Evolutionary conservation across 1,284 basidiomycete genomes (phyloP).

Genomic region (Cryptococcus sp.): DNA sequence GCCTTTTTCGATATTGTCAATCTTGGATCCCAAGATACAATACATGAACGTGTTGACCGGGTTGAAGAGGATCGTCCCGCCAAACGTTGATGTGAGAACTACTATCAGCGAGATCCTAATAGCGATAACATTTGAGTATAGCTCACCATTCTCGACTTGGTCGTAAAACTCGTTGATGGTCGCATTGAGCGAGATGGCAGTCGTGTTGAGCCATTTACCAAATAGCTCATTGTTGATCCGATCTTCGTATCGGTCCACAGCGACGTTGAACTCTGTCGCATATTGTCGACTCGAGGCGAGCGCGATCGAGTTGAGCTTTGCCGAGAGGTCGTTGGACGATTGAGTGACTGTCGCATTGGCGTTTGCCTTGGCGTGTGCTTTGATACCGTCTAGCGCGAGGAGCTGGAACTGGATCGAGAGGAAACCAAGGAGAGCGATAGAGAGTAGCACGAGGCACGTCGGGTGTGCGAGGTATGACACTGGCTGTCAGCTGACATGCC

Average conservation of each 20-base stretch:
- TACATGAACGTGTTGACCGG: constrained; percentile 80
- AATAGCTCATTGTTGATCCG: constrained; percentile 81
- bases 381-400: constrained; percentile 63
- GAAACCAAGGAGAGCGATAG: constrained; percentile 85
- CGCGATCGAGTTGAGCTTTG: constrained; percentile 72
- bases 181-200: constrained; percentile 74
- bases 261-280: constrained; percentile 66
- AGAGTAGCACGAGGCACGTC: constrained; percentile 78
- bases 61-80: constrained; percentile 69
- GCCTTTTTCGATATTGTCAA: constrained; percentile 75
- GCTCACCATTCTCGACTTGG: constrained; percentile 44
- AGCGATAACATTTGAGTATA: constrained; percentile 4
- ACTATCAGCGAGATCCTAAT: constrained; percentile 27
- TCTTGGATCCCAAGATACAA: constrained; percentile 85
- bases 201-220: constrained; percentile 82
- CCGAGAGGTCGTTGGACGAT: constrained; percentile 66
- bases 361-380: constrained; percentile 57
- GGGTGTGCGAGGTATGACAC: constrained; percentile 84
- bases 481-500: constrained; percentile 9
- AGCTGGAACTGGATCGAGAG: constrained; percentile 82
- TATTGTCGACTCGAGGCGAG: constrained; percentile 70
- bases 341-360: constrained; percentile 58
- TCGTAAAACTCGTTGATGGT: constrained; percentile 51
- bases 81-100: constrained; percentile 64
- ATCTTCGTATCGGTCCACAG: constrained; percentile 62